These are phyloP conservation scores for Elsinoe australis DNA, from an alignment of 2,329 filamentous ascomycete species.

Conservation along the genomic window DNA sequence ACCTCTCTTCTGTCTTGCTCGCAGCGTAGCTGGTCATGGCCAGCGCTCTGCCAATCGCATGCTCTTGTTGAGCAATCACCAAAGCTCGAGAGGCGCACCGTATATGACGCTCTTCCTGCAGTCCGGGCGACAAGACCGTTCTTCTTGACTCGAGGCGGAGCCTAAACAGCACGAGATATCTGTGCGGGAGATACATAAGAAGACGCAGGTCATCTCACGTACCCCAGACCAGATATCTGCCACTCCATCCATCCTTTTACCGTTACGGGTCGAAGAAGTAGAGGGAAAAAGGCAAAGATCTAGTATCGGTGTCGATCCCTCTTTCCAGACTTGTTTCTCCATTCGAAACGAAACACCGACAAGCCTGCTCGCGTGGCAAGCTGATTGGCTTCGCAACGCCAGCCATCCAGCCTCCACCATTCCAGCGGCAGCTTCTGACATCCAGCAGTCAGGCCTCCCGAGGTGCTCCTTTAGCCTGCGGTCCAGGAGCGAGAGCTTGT, in stretches of 20 bases:
- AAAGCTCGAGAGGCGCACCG: conserved; percentile 4
- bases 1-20: conserved; percentile 12
- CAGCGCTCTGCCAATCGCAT: neutral
- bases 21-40: conserved; percentile 5
- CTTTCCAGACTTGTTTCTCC: conserved; percentile 11
- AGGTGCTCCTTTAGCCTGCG: neutral
- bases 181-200: conserved; percentile 15
- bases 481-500: conserved; percentile 5
- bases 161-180: neutral
- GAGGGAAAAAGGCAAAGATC: neutral
- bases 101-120: conserved; percentile 17
- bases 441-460: neutral
- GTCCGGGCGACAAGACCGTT: conserved; percentile 17
- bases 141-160: conserved; percentile 10
- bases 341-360: conserved; percentile 10
- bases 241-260: conserved; percentile 8
- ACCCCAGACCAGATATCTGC: conserved; percentile 1
- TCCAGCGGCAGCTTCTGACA: neutral
- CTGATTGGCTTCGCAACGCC: conserved; percentile 13
- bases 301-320: conserved; percentile 11
- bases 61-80: conserved; percentile 10
- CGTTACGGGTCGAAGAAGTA: conserved; percentile 5
- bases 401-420: conserved; percentile 6
- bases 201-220: conserved; percentile 3
- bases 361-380: conserved; percentile 4